Evolutionary conservation across 2,329 filamentous ascomycete species (phyloP).

Genomic region (Ophiostoma piceae): DNA sequence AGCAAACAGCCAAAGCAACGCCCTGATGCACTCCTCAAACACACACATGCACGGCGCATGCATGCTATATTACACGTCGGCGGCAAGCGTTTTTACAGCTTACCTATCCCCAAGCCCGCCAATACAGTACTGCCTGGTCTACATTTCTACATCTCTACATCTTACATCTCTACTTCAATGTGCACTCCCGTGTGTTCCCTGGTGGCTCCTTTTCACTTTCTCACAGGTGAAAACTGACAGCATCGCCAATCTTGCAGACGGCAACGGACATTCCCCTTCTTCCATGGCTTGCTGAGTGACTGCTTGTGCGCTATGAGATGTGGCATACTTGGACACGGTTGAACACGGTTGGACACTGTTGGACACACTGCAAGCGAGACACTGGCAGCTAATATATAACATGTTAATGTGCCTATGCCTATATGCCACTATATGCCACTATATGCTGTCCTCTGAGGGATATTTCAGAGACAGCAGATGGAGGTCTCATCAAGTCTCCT

Average conservation of each 20-base stretch:
- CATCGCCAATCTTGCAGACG: constrained; percentile 38
- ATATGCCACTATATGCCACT: constrained; percentile 9
- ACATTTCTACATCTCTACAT: no score
- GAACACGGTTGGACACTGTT: no score
- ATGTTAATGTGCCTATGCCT: background rate
- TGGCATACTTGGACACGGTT: background rate
- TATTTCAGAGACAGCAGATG: background rate
- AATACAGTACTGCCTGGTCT: no score
- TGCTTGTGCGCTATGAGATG: background rate
- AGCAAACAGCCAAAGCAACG: background rate
- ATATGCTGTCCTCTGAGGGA: constrained; percentile 12
- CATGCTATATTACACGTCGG: background rate
- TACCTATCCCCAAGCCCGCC: no score
- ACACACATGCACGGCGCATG: background rate
- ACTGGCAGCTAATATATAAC: background rate
- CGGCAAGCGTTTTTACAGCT: background rate
- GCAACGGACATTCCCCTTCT: constrained; percentile 20
- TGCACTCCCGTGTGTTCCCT: background rate
- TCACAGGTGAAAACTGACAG: constrained; percentile 26
- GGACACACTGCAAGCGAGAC: background rate
- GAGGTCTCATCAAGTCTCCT: constrained; percentile 7
- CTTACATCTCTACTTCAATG: background rate
- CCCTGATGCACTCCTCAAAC: constrained; percentile 2
- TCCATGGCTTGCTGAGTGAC: background rate
- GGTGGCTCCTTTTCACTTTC: background rate